Evolutionary conservation across 139 green algal genomes (phyloP).

Genomic region (Chlorella sp.): DNA sequence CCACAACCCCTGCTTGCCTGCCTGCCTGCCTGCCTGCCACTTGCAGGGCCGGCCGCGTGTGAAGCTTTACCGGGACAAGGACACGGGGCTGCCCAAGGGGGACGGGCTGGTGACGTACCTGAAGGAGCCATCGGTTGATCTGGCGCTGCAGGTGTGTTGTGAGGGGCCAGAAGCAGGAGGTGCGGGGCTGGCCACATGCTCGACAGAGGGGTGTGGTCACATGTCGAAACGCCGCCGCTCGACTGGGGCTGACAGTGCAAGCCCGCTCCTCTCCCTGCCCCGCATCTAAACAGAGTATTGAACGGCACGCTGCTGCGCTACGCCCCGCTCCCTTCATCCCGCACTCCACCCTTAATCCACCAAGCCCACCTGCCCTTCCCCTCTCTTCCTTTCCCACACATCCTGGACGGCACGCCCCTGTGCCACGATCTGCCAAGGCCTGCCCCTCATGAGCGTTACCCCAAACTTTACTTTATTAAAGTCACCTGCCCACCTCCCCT

Average conservation of each 20-base stretch:
- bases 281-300: too few relatives aligned
- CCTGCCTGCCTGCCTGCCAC: not conserved
- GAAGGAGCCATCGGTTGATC: constrained; percentile 80
- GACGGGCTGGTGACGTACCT: constrained; percentile 93
- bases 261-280: not conserved
- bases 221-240: too few relatives aligned
- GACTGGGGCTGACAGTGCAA: too few relatives aligned
- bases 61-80: constrained; percentile 87
- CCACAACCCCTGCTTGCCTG: not conserved
- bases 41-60: constrained; percentile 60
- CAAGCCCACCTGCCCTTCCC: too few relatives aligned
- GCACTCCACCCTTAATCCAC: too few relatives aligned
- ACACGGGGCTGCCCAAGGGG: constrained; percentile 78
- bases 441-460: constrained; percentile 60
- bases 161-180: not conserved
- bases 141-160: constrained; percentile 76
- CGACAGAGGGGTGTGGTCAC: too few relatives aligned
- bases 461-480: too few relatives aligned
- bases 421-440: constrained; percentile 32
- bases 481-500: not conserved
- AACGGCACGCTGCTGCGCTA: constrained; percentile 19
- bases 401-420: constrained; percentile 11
- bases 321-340: constrained; percentile 53
- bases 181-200: not conserved
- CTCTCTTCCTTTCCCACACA: not conserved